A percentile compares a stretch with the other conserved stretches of the same genome.
Conservation (phyloP, 768 basidiomycete species). For the Amyloporia xantha region DNA sequence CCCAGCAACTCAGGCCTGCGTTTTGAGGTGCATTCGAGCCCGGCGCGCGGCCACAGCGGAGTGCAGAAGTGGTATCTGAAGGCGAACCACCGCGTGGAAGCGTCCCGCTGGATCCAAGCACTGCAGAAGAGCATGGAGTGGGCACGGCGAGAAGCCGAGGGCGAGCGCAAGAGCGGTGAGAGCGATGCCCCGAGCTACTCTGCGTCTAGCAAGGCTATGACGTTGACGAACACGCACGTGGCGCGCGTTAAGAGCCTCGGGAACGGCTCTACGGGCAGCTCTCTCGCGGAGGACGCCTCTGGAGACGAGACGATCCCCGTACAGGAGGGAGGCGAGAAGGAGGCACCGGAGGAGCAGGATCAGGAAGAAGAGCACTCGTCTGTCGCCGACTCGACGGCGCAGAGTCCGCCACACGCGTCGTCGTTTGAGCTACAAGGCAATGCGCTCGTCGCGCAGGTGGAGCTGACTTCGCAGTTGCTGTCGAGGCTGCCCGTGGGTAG, state of each 20-base stretch:
- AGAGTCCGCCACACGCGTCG: constrained; percentile 48
- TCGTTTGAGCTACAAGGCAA: constrained; percentile 66
- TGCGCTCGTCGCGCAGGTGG: constrained; percentile 67
- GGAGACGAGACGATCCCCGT: constrained; percentile 8
- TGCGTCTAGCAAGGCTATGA: constrained; percentile 7
- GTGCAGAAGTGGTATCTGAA: constrained; percentile 78
- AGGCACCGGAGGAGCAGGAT: constrained; percentile 22
- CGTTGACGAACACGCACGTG: constrained; percentile 4
- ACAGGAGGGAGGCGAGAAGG: constrained; percentile 21
- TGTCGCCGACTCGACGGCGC: constrained; percentile 32
- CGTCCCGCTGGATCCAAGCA: constrained; percentile 78
- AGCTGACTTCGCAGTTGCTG: constrained; percentile 64
- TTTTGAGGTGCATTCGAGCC: constrained; percentile 74
- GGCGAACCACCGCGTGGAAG: constrained; percentile 85
- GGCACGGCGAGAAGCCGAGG: constrained; percentile 37
- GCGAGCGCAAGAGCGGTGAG: constrained; percentile 37
- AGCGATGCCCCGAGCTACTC: constrained; percentile 34
- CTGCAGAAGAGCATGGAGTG: constrained; percentile 71
- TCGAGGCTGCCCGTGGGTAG: constrained; percentile 33
- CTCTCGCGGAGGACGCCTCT: constrained; percentile 19
- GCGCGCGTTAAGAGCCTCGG: constrained; percentile 4
- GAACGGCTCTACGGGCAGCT: constrained; percentile 15
- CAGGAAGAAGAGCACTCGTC: constrained; percentile 41
- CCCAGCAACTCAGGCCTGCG: constrained; percentile 52
- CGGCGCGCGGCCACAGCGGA: constrained; percentile 40